Evolutionary conservation across 192 early-diverging fungal genomes (phyloP).

Genomic region (Entophlyctis helioformis): DNA sequence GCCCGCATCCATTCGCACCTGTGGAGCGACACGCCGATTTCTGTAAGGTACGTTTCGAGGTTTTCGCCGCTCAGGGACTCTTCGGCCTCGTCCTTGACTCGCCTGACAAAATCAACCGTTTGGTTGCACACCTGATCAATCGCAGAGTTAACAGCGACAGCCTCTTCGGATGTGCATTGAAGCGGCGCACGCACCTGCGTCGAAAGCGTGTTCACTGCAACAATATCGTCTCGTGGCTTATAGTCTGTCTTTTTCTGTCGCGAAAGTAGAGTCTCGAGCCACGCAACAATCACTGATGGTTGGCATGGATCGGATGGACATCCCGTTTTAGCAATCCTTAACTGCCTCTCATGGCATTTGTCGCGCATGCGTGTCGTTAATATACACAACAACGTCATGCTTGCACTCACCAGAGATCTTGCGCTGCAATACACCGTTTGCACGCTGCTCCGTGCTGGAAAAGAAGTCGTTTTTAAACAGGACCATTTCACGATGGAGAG

Average conservation of each 20-base stretch:
- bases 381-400: slow-evolving; percentile 1
- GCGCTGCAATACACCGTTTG: slow-evolving; percentile 66
- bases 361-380: neutral
- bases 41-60: slow-evolving; percentile 58
- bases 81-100: slow-evolving; percentile 44
- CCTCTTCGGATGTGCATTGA: too few relatives aligned
- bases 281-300: slow-evolving; percentile 48
- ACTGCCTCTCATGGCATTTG: neutral
- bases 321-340: neutral
- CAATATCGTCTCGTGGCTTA: slow-evolving; percentile 77
- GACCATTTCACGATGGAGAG: slow-evolving; percentile 76
- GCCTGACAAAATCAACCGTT: slow-evolving; percentile 63
- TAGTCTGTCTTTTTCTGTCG: slow-evolving; percentile 88
- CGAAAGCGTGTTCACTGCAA: slow-evolving; percentile 20
- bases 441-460: slow-evolving; percentile 61
- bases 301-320: neutral
- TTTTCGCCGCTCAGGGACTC: slow-evolving; percentile 64
- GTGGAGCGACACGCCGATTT: slow-evolving; percentile 72
- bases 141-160: neutral
- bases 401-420: slow-evolving; percentile 60
- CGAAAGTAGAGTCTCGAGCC: slow-evolving; percentile 53
- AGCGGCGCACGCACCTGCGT: slow-evolving; percentile 12
- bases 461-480: slow-evolving; percentile 82
- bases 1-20: slow-evolving; percentile 30
- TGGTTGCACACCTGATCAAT: slow-evolving; percentile 58